Conservation (phyloP, 2,329 filamentous ascomycete species). For the Tolypocladium tropicale region DNA sequence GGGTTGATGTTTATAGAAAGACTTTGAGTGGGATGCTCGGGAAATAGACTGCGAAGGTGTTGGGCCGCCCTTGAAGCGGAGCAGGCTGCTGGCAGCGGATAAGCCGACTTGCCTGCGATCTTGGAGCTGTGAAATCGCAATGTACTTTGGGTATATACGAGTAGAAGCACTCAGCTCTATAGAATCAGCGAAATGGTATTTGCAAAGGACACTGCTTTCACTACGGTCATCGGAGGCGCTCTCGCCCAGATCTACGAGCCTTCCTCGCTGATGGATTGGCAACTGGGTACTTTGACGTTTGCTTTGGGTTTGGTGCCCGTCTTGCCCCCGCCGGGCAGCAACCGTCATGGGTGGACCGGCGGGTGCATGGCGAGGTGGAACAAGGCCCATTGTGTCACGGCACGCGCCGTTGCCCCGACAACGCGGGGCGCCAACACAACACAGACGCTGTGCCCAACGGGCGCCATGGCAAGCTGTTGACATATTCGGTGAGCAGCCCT, state of each 20-base stretch:
- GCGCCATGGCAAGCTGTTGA: neutral
- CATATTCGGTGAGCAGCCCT: neutral
- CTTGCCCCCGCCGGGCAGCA: neutral
- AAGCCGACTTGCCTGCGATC: neutral
- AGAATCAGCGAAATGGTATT: constrained; percentile 3
- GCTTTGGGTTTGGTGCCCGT: neutral
- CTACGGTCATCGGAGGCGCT: neutral
- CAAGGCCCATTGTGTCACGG: neutral
- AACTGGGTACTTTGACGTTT: neutral
- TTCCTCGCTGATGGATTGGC: too few species aligned
- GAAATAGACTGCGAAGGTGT: neutral
- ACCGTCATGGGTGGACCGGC: too few species aligned
- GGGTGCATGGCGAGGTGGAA: neutral
- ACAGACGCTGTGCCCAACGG: neutral
- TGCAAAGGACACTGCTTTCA: neutral
- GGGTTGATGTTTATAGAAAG: constrained; percentile 10
- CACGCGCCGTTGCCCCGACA: constrained; percentile 7
- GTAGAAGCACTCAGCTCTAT: constrained; percentile 12
- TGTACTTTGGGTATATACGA: constrained; percentile 10
- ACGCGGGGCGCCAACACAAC: constrained; percentile 1
- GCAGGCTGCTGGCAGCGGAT: neutral
- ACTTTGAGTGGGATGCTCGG: neutral
- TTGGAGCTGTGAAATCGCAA: neutral
- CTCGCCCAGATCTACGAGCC: too few species aligned
- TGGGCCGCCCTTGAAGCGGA: neutral